Evolutionary conservation across 305 asterid species (phyloP).

Genomic region (Vinca major): DNA sequence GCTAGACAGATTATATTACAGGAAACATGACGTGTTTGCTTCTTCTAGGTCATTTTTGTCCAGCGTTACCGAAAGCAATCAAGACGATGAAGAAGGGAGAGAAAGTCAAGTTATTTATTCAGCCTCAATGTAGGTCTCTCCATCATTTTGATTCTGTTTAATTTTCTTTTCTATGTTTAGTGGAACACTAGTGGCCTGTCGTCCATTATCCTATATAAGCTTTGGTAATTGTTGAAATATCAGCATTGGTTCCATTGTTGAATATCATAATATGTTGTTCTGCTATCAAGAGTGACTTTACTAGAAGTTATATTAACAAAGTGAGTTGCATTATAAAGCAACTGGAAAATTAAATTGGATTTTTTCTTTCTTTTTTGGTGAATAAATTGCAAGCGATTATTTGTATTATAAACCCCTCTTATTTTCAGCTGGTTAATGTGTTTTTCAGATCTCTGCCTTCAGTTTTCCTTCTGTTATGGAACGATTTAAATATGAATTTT

Average conservation of each 20-base stretch:
- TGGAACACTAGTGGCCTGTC: background rate
- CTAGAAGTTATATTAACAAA: background rate
- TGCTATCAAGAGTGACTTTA: background rate
- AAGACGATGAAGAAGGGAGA: conserved; percentile 67
- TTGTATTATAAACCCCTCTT: background rate
- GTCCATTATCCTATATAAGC: background rate
- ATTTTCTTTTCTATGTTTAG: conserved; percentile 4
- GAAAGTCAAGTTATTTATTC: conserved; percentile 47
- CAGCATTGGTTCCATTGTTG: background rate
- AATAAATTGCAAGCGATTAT: background rate
- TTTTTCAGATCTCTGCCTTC: background rate
- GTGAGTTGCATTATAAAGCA: conserved; percentile 1
- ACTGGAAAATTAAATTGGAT: background rate
- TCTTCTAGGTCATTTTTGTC: conserved; percentile 49
- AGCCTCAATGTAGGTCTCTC: conserved; percentile 46
- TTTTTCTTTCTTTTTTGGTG: no score
- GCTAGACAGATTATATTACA: background rate
- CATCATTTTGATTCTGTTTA: background rate
- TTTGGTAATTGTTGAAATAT: background rate
- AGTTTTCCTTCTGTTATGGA: background rate
- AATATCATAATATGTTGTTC: background rate
- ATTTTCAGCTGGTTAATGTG: background rate
- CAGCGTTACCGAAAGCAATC: conserved; percentile 55
- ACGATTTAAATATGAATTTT: background rate
- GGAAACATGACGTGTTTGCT: conserved; percentile 2